A percentile compares a stretch with the other conserved stretches of the same genome.
Conservation (phyloP, 768 basidiomycete genomes). For the Peribolospora kevripleyi region DNA sequence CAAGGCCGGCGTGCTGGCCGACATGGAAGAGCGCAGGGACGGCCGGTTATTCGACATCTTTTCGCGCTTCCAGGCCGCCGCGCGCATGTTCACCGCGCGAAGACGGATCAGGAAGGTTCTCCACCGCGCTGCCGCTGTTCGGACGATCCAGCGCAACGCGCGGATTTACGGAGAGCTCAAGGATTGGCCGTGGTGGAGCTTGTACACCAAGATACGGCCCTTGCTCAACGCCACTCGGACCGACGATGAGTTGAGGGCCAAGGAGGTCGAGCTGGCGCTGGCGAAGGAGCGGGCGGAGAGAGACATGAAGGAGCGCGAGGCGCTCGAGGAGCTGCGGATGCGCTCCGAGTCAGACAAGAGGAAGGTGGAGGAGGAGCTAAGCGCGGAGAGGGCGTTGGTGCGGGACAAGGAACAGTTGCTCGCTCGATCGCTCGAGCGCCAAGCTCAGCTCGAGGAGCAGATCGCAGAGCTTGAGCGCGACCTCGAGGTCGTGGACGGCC, state of each 20-base stretch:
- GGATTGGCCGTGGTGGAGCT: constrained; percentile 99
- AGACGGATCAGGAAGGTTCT: constrained; percentile 84
- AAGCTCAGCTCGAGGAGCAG: constrained; percentile 65
- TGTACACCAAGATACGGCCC: constrained; percentile 90
- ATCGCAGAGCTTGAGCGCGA: constrained; percentile 30
- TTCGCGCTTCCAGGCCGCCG: constrained; percentile 60
- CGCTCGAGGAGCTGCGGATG: constrained; percentile 56
- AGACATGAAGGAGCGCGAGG: constrained; percentile 56
- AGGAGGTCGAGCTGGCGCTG: constrained; percentile 57
- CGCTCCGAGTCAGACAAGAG: constrained; percentile 59
- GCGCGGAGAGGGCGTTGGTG: constrained; percentile 51
- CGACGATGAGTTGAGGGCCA: constrained; percentile 72
- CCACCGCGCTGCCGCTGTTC: constrained; percentile 68
- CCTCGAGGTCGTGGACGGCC: constrained; percentile 58
- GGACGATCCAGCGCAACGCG: constrained; percentile 84
- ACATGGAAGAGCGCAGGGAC: constrained; percentile 80
- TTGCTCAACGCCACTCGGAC: constrained; percentile 72
- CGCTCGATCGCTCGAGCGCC: constrained; percentile 61
- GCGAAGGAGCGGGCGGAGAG: constrained; percentile 65
- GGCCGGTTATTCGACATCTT: constrained; percentile 69
- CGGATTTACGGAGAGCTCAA: constrained; percentile 65
- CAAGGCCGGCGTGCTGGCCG: constrained; percentile 91
- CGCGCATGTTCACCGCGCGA: constrained; percentile 61
- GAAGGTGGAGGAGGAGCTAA: constrained; percentile 54
- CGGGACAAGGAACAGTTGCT: constrained; percentile 64